Evolutionary conservation across 148 eudicot species (phyloP), one percentile per base, ranked within the genome.

Genomic region (Dianthus caryophyllus): DNA sequence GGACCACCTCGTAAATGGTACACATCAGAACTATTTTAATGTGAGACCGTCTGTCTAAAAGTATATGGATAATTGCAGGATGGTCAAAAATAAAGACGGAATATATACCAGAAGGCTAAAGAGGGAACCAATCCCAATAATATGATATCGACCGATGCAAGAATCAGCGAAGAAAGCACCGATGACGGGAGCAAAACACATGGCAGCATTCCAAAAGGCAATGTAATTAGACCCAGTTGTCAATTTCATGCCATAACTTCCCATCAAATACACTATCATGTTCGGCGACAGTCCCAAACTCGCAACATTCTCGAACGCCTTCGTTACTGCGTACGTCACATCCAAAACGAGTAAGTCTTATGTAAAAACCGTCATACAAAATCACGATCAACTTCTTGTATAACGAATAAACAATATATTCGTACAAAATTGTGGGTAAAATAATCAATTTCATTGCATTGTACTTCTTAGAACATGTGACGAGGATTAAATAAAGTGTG

Each of bases 181-280:
- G 6, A 84, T 2, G 26, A 82, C 47, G 0, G 91, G 86, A 50
- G 81, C 25, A 73, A 86, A 84, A 69, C 70, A 77, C 52, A 74
- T 54, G 46, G 83, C 83, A 53, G 91, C 81, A 20, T 76, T 57
- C 87, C 84, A 83, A 31, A 77, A 22, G 77, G 71, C 81, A n/a
- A 84, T 75, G 5, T 84, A 36, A 48, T 80, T 84, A 50, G 88
- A 68, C 0, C 79, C 88, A 39, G 61, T 73, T n/a, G 82, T 69
- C 74, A 84, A 66, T 29, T 71, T 67, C 86, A 86, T 53, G 14
- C 77, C 73, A 56, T 86, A 86, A 30, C 69, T 80, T 14, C 29
- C 65, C 85, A 82, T 77, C 61, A 86, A 51, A 59, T 86, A 86
- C 13, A 82, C 13, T 57, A 82, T 80, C 88, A 86, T 86, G 70